Percentiles rank a stretch among this genome's conserved stretches.
These are phyloP conservation scores for Berberis vulgaris DNA, from an alignment of 164 flowering plant species.

Conservation along the genomic window DNA sequence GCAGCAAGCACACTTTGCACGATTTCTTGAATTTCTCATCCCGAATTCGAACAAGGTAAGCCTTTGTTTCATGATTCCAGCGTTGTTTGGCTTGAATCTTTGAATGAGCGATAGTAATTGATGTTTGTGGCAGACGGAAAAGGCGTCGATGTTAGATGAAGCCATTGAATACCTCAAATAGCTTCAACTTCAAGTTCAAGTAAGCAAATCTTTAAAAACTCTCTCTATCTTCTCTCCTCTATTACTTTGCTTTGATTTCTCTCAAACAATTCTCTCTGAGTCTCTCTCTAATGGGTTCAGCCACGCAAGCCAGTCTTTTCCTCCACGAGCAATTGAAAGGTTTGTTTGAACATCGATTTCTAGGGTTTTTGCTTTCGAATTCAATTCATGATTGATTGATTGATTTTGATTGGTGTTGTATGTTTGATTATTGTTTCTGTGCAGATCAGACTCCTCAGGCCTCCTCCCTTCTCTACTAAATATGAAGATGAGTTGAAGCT, in stretches of 20 bases:
- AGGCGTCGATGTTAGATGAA: slow-evolving; percentile 88
- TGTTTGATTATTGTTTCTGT: not conserved
- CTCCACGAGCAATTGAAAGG: too few relatives aligned
- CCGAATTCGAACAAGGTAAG: slow-evolving; percentile 76
- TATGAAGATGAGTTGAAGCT: slow-evolving; percentile 9
- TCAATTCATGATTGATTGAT: too few relatives aligned
- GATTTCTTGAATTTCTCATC: slow-evolving; percentile 21
- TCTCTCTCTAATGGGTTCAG: too few relatives aligned
- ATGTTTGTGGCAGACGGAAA: slow-evolving; percentile 46
- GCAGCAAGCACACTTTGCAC: too few relatives aligned
- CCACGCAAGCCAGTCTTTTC: too few relatives aligned
- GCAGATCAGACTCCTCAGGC: too few relatives aligned
- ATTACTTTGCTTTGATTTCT: too few relatives aligned
- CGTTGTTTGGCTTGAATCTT: not conserved
- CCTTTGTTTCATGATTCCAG: not conserved
- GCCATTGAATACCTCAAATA: slow-evolving; percentile 80
- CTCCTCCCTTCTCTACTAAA: not conserved
- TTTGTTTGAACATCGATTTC: too few relatives aligned
- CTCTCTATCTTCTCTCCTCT: too few relatives aligned
- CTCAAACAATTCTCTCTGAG: too few relatives aligned
- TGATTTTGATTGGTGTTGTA: not conserved
- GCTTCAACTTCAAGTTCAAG: slow-evolving; percentile 92
- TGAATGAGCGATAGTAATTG: not conserved
- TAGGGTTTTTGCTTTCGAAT: too few relatives aligned
- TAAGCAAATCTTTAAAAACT: slow-evolving; percentile 8